Evolutionary conservation across 2,329 filamentous ascomycete species (phyloP).

Genomic region (Curvularia sp.): DNA sequence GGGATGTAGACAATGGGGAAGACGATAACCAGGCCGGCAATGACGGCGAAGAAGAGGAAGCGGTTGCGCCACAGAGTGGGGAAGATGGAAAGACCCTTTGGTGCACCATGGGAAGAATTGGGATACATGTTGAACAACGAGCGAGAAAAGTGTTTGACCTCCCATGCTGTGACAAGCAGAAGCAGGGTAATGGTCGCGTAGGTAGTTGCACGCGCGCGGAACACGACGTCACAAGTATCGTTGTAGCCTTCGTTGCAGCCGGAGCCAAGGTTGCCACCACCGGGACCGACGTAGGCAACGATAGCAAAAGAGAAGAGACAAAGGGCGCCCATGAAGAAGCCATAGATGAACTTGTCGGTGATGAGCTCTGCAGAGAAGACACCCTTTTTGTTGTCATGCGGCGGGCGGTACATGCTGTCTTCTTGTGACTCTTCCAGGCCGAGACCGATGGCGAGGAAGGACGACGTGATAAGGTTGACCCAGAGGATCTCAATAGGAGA

Average conservation of each 20-base stretch:
- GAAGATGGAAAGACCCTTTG: conserved; percentile 47
- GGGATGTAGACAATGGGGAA: conserved; percentile 58
- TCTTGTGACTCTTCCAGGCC: conserved; percentile 56
- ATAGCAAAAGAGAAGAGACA: conserved; percentile 56
- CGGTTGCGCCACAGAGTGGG: conserved; percentile 52
- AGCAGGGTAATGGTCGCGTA: conserved; percentile 56
- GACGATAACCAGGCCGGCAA: conserved; percentile 51
- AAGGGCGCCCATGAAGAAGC: conserved; percentile 55
- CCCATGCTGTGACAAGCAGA: conserved; percentile 57
- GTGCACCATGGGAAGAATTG: conserved; percentile 27
- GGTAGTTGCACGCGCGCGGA: conserved; percentile 55
- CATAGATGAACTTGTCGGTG: conserved; percentile 58
- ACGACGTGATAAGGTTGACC: conserved; percentile 58
- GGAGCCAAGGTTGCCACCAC: conserved; percentile 52
- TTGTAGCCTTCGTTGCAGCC: conserved; percentile 57
- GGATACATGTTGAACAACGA: conserved; percentile 57
- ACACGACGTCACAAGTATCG: conserved; percentile 52
- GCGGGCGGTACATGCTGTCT: conserved; percentile 57
- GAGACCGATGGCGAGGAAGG: conserved; percentile 57
- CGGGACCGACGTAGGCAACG: conserved; percentile 54
- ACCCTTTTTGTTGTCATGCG: conserved; percentile 53
- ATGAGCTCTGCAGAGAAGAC: conserved; percentile 58
- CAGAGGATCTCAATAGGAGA: conserved; percentile 58
- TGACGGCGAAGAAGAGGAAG: conserved; percentile 56
- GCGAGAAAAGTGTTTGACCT: conserved; percentile 56